These are phyloP conservation scores for Spergularia azorica DNA, from an alignment of 179 eudicot genomes.

Conservation along the genomic window DNA sequence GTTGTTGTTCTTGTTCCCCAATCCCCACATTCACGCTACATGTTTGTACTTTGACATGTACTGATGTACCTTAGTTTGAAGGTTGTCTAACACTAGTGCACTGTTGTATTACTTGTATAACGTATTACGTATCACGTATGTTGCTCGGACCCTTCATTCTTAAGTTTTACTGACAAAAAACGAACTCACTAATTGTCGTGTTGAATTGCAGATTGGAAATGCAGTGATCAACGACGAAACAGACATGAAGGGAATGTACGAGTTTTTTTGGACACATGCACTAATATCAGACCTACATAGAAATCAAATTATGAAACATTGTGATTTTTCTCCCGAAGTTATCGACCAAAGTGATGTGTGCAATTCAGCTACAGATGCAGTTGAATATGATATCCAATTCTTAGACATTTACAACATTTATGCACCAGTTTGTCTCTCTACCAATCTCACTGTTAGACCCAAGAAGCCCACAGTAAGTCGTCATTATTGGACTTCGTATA, in stretches of 20 bases:
- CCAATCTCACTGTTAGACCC: conserved; percentile 30
- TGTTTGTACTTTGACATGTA: background rate
- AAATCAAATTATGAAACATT: conserved; percentile 33
- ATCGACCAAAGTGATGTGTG: conserved; percentile 30
- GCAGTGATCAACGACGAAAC: conserved; percentile 57
- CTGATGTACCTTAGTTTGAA: too few relatives aligned
- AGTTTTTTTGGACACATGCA: conserved; percentile 56
- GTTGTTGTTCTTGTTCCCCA: background rate
- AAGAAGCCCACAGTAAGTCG: conserved; percentile 39
- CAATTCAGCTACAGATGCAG: conserved; percentile 24
- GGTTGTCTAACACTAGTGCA: too few relatives aligned
- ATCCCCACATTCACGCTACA: background rate
- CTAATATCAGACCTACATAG: conserved; percentile 57
- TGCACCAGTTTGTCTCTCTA: conserved; percentile 49
- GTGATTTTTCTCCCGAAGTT: conserved; percentile 47
- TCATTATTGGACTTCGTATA: background rate
- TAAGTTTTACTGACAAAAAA: too few relatives aligned
- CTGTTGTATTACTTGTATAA: too few relatives aligned
- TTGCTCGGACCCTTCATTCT: too few relatives aligned
- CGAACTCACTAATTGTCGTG: too few relatives aligned
- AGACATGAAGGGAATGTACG: conserved; percentile 39
- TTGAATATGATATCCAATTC: conserved; percentile 27
- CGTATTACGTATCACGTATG: too few relatives aligned
- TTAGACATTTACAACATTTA: conserved; percentile 63
- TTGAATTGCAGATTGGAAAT: conserved; percentile 58